Base-by-base conservation (phyloP, 495 filamentous ascomycete genomes). In the Aspergillus sclerotioniger region DNA sequence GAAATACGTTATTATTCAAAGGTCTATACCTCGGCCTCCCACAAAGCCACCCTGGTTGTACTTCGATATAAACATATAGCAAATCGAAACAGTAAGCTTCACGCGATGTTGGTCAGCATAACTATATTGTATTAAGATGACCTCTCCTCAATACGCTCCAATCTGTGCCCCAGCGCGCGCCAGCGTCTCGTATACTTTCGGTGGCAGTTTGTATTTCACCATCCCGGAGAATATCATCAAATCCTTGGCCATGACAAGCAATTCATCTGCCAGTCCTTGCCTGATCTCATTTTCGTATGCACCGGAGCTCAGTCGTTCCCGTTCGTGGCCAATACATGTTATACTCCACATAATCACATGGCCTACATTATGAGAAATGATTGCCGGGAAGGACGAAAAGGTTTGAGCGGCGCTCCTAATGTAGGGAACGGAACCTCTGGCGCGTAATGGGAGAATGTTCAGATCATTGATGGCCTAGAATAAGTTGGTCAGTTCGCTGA, bases 321-420 rank as follows among this genome's bases (percentile, higher is more conserved):
- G 82, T 67, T 94, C 85, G 29, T 82, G 79, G 51, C 86, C 84
- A 69, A 92, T 94, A 67, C 88, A 90, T 19, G 86, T 82, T 60
- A 98, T 91, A 32, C 90, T 90, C 93, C 94, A 96, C 74, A 96
- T 87, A 29, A 98, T 82, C 51, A 97, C 77, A 74, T 90, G 89
- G 0, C 91, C 91, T 58, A 98, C 82, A 66, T 92, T 96, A 66
- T 89, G 84, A 2, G 91, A 86, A 31, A 98, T 86, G 9, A 89
- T 81, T 58, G 89, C 82, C 8, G 90, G 79, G 7, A 95, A 77
- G 3, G 80, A 77, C 9, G 89, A 80, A 67, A 97, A 97, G 29
- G 83, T 84, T 60, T 89, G 83, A 3, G 93, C 90, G 48, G 82
- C 80, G 60, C 77, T 76, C 32, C 94, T 90, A 75, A 97, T 90